Evolutionary conservation across 768 basidiomycete genomes (phyloP), one percentile per base, ranked within the genome.

Genomic region (Pleurotus djamor): DNA sequence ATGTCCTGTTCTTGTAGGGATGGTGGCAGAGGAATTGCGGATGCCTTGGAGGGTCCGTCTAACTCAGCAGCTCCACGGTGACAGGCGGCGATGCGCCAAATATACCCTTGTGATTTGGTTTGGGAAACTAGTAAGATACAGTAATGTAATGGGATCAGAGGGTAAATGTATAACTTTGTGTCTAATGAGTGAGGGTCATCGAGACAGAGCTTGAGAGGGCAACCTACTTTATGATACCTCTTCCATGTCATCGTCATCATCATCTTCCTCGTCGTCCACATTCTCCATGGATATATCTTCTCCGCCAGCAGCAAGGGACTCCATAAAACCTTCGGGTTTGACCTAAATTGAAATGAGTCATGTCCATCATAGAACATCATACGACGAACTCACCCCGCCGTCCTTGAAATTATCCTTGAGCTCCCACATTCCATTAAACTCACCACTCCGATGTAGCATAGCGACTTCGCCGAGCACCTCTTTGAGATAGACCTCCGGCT

Each of bases 401-500:
- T 83, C 84, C 64, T 86, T 87, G 71, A 82, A 92, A 63, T 83
- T 86, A 52, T 87, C 84, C 65, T 87, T 85, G 63, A 94, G 79
- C 70, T 92, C 89, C 87, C 88, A 95, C 60, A 86, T 73, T 7
- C 91, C 91, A 52, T 88, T 90, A 68, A 83, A 77, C 72, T 95
- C 92, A 41, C 94, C 94, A 48, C 85, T 86, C 52, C 88, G 85
- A 69, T 93, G 86, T 49, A 94, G 76, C 57, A 78, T 82, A 4
- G 88, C 94, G 52, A 95, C 87, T 63, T 92, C 89, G 33, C 75
- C 76, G 34, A 96, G 74, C 2, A 90, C 85, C 64, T 95, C 92
- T 68, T 93, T 93, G 62, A 96, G 83, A 68, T 92, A 95, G 9
- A 79, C 85, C 70, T 93, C 91, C 1, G 93, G 92, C 69, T 96